Conservation (phyloP, 768 basidiomycete genomes). For the Sistotremastrum suecicum region DNA sequence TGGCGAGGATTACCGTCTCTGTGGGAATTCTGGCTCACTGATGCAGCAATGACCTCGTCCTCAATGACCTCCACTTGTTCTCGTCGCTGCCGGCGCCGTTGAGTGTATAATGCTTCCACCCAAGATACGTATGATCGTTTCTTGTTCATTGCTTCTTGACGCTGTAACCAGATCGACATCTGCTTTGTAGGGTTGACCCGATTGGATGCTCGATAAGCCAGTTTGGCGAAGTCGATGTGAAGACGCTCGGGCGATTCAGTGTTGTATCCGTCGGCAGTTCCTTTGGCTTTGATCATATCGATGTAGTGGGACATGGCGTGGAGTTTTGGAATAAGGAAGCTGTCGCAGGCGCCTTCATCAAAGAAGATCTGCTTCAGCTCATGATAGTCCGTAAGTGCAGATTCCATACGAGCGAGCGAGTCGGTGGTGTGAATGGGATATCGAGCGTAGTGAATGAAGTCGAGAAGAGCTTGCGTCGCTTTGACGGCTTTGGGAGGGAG, state of each 20-base stretch:
- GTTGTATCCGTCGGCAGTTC: constrained; percentile 20
- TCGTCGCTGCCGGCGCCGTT: too few relatives aligned
- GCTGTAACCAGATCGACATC: constrained; percentile 25
- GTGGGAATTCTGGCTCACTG: too few relatives aligned
- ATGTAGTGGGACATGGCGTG: constrained; percentile 18
- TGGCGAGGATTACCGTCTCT: too few relatives aligned
- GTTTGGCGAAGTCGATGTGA: constrained; percentile 19
- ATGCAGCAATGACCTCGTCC: too few relatives aligned
- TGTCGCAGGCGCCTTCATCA: constrained; percentile 10
- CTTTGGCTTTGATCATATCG: constrained; percentile 13
- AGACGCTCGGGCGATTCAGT: constrained; percentile 21
- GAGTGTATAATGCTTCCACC: too few relatives aligned
- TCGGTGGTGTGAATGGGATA: constrained; percentile 15
- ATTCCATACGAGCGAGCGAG: constrained; percentile 14
- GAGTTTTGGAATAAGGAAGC: constrained; percentile 26
- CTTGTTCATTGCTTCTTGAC: constrained; percentile 20
- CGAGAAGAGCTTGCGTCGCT: constrained; percentile 16
- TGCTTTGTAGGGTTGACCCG: constrained; percentile 19
- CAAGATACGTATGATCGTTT: constrained; percentile 17
- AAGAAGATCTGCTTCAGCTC: constrained; percentile 17
- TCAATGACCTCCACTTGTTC: too few relatives aligned
- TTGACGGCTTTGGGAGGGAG: constrained; percentile 5
- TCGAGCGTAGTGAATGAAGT: constrained; percentile 21
- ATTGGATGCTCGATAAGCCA: constrained; percentile 16
- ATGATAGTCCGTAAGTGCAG: constrained; percentile 16